A percentile compares a stretch with the other conserved stretches of the same genome.
These are phyloP conservation scores for Jacaranda copaia DNA, from an alignment of 257 asterid genomes.

Conservation along the genomic window DNA sequence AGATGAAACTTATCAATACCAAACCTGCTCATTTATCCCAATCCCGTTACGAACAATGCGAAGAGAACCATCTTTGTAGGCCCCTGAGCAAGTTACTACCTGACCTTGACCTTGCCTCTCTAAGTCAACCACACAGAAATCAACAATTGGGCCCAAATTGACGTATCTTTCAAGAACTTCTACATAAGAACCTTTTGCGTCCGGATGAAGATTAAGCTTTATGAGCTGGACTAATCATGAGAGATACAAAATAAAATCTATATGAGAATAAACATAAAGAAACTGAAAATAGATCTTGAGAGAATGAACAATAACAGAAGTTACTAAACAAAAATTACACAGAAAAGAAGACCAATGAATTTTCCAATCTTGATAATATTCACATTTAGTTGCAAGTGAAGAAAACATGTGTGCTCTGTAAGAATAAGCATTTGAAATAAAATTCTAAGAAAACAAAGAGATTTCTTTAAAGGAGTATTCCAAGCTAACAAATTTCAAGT, in stretches of 20 bases:
- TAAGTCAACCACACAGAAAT: slow-evolving; percentile 84
- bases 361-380: too few relatives aligned
- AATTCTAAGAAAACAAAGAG: neutral
- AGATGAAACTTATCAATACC: neutral
- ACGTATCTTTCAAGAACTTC: slow-evolving; percentile 79
- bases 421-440: slow-evolving; percentile 8
- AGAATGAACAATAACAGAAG: neutral
- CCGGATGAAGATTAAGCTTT: slow-evolving; percentile 77
- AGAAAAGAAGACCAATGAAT: too few relatives aligned
- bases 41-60: slow-evolving; percentile 84
- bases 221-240: slow-evolving; percentile 58
- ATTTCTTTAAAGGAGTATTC: slow-evolving; percentile 9
- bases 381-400: neutral
- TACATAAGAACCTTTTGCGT: slow-evolving; percentile 76
- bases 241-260: slow-evolving; percentile 17
- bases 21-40: slow-evolving; percentile 83
- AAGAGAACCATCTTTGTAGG: slow-evolving; percentile 83
- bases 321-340: neutral
- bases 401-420: neutral
- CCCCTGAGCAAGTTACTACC: slow-evolving; percentile 89
- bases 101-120: slow-evolving; percentile 94
- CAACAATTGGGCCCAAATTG: slow-evolving; percentile 84
- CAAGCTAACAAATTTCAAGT: neutral
- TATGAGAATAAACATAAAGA: neutral
- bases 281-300: neutral